Conservation (phyloP, 768 basidiomycete genomes). For the Suillus luteus region DNA sequence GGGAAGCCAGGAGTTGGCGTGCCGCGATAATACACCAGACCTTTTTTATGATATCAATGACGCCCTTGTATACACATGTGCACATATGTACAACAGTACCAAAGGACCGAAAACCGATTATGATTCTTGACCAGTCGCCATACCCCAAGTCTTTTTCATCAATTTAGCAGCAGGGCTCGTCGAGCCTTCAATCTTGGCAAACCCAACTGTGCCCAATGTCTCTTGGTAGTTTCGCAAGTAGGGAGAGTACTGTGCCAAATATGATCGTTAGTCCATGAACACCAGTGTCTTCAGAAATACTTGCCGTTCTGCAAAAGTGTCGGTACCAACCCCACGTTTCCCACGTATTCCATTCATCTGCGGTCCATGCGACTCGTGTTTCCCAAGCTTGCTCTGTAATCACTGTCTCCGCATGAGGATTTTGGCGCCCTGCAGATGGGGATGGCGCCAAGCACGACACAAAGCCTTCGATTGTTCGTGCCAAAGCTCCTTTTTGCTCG, state of each 20-base stretch:
- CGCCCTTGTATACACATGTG: background rate
- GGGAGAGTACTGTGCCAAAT: conserved; percentile 63
- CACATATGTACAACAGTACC: conserved; percentile 4
- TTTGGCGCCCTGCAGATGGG: conserved; percentile 45
- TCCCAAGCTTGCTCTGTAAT: conserved; percentile 72
- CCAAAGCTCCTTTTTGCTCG: conserved; percentile 75
- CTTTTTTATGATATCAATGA: background rate
- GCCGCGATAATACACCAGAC: background rate
- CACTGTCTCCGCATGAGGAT: conserved; percentile 53
- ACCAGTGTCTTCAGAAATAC: conserved; percentile 29
- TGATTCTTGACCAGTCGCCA: conserved; percentile 62
- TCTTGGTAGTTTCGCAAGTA: conserved; percentile 75
- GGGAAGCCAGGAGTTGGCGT: background rate
- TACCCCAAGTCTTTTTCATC: conserved; percentile 70
- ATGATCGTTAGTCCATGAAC: conserved; percentile 11
- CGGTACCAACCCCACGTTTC: conserved; percentile 91
- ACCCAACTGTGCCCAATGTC: conserved; percentile 69
- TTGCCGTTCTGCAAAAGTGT: conserved; percentile 81
- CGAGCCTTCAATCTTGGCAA: conserved; percentile 60
- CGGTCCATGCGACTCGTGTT: conserved; percentile 65
- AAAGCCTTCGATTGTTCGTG: conserved; percentile 77
- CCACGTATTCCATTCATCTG: conserved; percentile 81
- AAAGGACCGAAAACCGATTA: conserved; percentile 17
- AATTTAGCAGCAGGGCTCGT: conserved; percentile 57
- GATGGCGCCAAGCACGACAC: conserved; percentile 58